These are phyloP conservation scores for Xylaria longipes DNA, from an alignment of 495 filamentous ascomycete genomes.

Conservation along the genomic window DNA sequence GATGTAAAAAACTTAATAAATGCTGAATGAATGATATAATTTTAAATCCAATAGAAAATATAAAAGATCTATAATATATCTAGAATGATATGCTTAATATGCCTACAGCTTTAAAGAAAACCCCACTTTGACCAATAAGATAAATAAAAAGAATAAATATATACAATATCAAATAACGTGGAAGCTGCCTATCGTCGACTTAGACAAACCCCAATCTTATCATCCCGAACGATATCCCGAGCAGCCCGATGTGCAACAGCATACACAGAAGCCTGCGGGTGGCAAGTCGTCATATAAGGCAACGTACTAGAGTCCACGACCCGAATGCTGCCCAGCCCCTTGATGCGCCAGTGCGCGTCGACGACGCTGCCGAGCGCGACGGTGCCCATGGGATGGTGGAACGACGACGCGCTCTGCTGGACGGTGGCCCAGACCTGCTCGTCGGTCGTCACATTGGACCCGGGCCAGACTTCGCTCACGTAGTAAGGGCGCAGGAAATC, in stretches of 20 bases:
- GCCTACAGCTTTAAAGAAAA: no score
- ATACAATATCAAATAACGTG: no score
- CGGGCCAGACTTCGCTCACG: slow-evolving; percentile 15
- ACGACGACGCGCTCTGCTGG: slow-evolving; percentile 9
- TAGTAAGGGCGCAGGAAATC: not conserved
- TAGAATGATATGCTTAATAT: no score
- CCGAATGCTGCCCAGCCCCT: slow-evolving; percentile 19
- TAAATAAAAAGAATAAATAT: no score
- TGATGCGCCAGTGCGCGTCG: slow-evolving; percentile 20
- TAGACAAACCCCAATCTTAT: not conserved
- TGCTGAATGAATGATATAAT: no score
- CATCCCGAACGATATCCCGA: slow-evolving; percentile 18
- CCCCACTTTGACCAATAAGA: no score
- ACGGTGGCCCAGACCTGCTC: slow-evolving; percentile 24
- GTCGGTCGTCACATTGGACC: slow-evolving; percentile 25
- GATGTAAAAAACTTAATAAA: no score
- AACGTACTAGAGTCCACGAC: slow-evolving; percentile 20
- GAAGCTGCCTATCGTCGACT: no score
- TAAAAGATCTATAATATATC: no score
- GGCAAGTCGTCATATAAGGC: slow-evolving; percentile 20
- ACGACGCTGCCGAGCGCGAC: slow-evolving; percentile 21
- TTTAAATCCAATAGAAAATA: no score
- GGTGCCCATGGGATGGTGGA: slow-evolving; percentile 30
- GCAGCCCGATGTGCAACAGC: slow-evolving; percentile 25
- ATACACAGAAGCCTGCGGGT: slow-evolving; percentile 23